Base-by-base conservation (phyloP, 2,329 filamentous ascomycete genomes). In the Bisporella sp. region DNA sequence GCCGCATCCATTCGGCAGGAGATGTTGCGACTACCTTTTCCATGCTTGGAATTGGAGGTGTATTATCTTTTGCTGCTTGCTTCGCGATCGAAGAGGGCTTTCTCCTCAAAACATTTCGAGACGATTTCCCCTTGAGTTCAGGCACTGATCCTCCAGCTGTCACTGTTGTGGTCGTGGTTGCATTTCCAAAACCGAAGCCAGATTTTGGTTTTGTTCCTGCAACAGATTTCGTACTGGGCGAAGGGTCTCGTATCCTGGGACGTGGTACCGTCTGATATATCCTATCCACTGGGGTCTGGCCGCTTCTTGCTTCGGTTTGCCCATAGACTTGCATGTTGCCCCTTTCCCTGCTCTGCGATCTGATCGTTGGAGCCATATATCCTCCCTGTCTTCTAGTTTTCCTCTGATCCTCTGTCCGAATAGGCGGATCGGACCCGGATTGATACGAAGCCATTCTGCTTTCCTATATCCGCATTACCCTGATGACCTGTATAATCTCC, bases 31-130 rank as follows among this genome's bases (percentile, higher is more conserved):
- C 54, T 39, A 52, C 45, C 45, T 54, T 53, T 28, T 60, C 54
- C 30, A 32, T 31, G 63, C 49, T 61, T 62, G 50, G 41, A 37
- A 57, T 51, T 32, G 47, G 45, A n/a, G 48, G 35, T 35, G 39
- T 41, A 37, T 41, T 50, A 5, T 63, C 54, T 28, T 74, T 69
- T 49, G 70, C 68, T 2, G 73, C 66, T 39, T 45, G 42, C 30
- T 45, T 13, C 12, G 42, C 30, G 9, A 75, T 62, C 8, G 69
- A 71, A 11, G 76, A 74, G 49, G 72, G 71, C 60, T 79, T 81
- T 57, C 73, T 72, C 56, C 73, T 69, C 45, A 79, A 62, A 6
- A 73, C 68, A 58, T 73, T 74, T 40, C 71, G 71, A 30, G 63
- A 62, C n/a, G 58, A 53, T 40, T 65, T 65, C 33, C 49, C 56